Base-by-base conservation (phyloP, 2,329 filamentous ascomycete genomes). In the Bertia moriformis region DNA sequence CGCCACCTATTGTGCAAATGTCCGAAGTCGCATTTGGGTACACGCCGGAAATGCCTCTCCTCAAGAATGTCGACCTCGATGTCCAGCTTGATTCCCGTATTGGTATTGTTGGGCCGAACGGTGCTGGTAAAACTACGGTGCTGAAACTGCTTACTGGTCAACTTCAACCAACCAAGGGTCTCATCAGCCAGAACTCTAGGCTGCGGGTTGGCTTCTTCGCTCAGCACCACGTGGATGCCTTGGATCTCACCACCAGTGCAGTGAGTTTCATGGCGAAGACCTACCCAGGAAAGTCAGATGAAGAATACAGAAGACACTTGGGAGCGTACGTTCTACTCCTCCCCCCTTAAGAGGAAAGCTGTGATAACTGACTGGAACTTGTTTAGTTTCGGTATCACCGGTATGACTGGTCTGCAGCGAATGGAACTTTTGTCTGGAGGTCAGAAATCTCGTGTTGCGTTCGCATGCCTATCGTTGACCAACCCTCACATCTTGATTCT, bases 81-180 rank as follows among this genome's bases (percentile, higher is more conserved):
- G 91, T 98, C 14, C 91, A 98, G 60, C 79, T 98, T 32, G 91
- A 98, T 62, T 96, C 89, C 5, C 83, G 91, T 46, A 98, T 98
- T 50, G 91, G 91, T 54, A 98, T 98, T 54, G 89, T 98, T n/a
- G 91, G 91, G 14, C 91, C 91, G 53, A 98, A 98, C 69, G 91
- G 91, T 61, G 91, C 91, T 35, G 91, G 91, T 71, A 98, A 98
- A 63, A 98, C 91, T 2, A 98, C 91, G 0, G 83, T 95, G n/a
- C 67, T 98, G 49, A 96, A 95, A 62, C 75, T 98, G n/a, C 78
- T 98, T 43, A 94, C 91, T 46, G 85, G 86, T 45, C 84, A 85
- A 51, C 71, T 98, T 18, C 61, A 75, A 41, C 76, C 91, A 3
- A 76, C 78, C 0, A 69, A 74, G 39, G 91, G 91, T 48, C 54